phyloP scores from a whole-genome alignment of 208 protist genomes.

The Willaertia magna region DNA sequence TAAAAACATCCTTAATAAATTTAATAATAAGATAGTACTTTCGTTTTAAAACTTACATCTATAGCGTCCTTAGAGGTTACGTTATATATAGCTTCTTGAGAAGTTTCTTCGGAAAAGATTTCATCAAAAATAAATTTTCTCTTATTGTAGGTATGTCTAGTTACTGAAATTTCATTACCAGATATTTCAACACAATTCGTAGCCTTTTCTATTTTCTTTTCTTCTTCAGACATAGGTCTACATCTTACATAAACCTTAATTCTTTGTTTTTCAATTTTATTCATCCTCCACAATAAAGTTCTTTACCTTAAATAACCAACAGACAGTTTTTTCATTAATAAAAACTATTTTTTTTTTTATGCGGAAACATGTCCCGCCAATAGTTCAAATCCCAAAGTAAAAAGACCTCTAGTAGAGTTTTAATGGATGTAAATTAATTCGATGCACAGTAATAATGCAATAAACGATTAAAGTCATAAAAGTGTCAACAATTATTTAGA shows the following conservation, averaged over 20 bases:
- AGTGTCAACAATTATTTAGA: too few species aligned
- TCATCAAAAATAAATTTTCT: constrained; percentile 12
- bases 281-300: too few species aligned
- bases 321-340: too few species aligned
- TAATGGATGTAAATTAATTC: too few species aligned
- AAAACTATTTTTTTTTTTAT: too few species aligned
- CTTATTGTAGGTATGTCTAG: background rate
- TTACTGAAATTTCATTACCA: background rate
- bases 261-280: background rate
- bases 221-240: constrained; percentile 5
- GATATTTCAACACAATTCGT: constrained; percentile 3
- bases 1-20: constrained; percentile 22
- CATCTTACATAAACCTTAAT: constrained; percentile 23
- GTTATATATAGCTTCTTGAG: background rate
- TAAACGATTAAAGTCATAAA: too few species aligned
- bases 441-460: too few species aligned
- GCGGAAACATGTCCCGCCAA: too few species aligned
- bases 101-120: background rate
- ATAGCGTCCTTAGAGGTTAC: background rate
- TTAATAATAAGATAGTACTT: background rate
- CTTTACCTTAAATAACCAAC: too few species aligned
- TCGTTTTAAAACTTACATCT: background rate
- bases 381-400: too few species aligned
- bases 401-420: too few species aligned
- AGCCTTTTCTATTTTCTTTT: background rate